These are phyloP conservation scores for Termitomyces sp. DNA, from an alignment of 768 basidiomycete species.

Conservation along the genomic window DNA sequence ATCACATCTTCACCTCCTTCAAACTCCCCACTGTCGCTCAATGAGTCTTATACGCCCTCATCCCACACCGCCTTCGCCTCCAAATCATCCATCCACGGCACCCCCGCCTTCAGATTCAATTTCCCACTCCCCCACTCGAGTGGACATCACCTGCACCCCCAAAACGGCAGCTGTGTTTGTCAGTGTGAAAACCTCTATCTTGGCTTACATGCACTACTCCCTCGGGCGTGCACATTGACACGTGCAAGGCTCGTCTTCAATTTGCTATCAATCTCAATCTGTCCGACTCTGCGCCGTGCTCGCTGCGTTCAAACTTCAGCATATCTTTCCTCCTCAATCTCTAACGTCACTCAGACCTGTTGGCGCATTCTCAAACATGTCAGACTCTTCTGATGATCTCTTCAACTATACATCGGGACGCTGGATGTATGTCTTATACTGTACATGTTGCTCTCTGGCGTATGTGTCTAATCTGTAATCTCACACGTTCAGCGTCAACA, in stretches of 20 bases:
- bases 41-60: slow-evolving; percentile 26
- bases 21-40: no score
- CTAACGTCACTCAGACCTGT: slow-evolving; percentile 15
- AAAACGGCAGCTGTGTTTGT: no score
- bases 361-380: slow-evolving; percentile 20
- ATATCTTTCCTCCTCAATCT: slow-evolving; percentile 17
- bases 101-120: not conserved
- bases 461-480: slow-evolving; percentile 17
- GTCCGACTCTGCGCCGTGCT: no score
- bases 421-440: slow-evolving; percentile 27
- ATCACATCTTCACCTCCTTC: no score
- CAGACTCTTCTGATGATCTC: slow-evolving; percentile 19
- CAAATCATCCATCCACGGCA: slow-evolving; percentile 7
- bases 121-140: no score
- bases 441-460: slow-evolving; percentile 18
- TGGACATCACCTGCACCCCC: no score
- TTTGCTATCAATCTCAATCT: no score
- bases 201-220: no score
- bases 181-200: no score
- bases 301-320: slow-evolving; percentile 17
- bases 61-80: slow-evolving; percentile 31
- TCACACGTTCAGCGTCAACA: slow-evolving; percentile 21
- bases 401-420: no score
- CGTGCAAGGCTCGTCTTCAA: no score
- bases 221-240: no score